phyloP scores from a whole-genome alignment of 176 grass and related monocot species.

The Canna indica region DNA sequence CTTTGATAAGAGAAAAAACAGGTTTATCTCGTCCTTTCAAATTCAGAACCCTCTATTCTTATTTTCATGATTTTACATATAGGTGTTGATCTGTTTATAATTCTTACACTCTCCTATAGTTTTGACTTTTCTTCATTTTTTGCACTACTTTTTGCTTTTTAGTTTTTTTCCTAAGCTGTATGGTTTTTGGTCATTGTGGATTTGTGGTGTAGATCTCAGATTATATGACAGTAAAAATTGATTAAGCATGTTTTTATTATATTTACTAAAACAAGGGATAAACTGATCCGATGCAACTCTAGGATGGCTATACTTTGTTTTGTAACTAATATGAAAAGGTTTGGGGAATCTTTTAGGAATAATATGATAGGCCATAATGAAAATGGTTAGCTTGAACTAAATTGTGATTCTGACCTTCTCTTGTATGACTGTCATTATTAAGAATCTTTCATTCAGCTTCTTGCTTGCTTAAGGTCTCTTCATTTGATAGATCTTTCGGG shows the following conservation, averaged over 20 bases:
- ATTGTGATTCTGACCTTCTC: neutral
- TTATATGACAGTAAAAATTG: neutral
- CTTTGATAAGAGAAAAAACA: slow-evolving; percentile 47
- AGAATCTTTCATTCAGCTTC: neutral
- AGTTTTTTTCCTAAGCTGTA: neutral
- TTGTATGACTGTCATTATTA: neutral
- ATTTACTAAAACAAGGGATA: neutral
- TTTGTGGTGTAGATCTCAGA: neutral
- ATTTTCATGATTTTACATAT: neutral
- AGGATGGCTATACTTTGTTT: too few relatives aligned
- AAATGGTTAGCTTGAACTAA: neutral
- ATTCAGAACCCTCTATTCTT: neutral
- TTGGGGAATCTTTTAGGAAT: neutral
- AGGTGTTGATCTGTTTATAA: neutral
- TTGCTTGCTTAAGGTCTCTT: too few relatives aligned
- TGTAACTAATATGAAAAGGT: neutral
- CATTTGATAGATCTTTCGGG: too few relatives aligned
- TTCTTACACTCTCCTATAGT: neutral
- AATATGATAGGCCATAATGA: neutral
- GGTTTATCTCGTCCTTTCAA: slow-evolving; percentile 18
- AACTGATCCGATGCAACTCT: neutral
- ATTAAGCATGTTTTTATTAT: neutral
- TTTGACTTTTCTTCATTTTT: neutral
- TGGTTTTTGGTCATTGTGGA: neutral
- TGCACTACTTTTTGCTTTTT: neutral